Conservation (phyloP, 2,329 filamentous ascomycete species). For the Aspergillus aculeatinus region DNA sequence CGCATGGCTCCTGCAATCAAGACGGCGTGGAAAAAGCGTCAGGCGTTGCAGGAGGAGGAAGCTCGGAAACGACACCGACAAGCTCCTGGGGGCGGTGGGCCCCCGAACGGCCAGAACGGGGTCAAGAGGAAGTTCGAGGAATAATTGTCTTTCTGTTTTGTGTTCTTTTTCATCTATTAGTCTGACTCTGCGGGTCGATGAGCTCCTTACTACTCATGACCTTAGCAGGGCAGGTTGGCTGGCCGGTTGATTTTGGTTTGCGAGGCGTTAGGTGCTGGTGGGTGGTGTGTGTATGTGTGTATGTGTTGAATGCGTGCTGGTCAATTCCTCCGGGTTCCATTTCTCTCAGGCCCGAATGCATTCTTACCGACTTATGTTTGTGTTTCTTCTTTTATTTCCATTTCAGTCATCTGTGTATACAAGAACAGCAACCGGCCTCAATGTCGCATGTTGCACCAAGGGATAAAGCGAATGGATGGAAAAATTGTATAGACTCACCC, state of each 20-base stretch:
- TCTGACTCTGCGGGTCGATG: background rate
- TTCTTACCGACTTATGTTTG: background rate
- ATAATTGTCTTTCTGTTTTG: conserved; percentile 12
- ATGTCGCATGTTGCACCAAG: background rate
- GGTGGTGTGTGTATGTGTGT: background rate
- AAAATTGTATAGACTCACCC: background rate
- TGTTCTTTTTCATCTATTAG: background rate
- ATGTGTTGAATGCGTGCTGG: background rate
- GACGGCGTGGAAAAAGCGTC: conserved; percentile 72
- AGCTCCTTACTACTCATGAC: background rate
- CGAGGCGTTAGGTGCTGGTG: conserved; percentile 21
- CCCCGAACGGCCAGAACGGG: conserved; percentile 36
- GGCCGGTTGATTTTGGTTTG: conserved; percentile 13
- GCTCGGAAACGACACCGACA: conserved; percentile 27
- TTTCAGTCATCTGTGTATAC: background rate
- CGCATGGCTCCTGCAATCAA: conserved; percentile 68
- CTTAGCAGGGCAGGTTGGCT: background rate
- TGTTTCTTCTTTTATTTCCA: background rate
- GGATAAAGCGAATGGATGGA: background rate
- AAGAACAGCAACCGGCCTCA: background rate
- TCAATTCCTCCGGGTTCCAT: background rate
- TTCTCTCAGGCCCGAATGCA: background rate
- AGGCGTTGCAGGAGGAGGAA: conserved; percentile 39
- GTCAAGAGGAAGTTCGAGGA: conserved; percentile 46
- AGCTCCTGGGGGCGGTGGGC: conserved; percentile 18